A percentile compares a stretch with the other conserved stretches of the same genome.
phyloP scores from a whole-genome alignment of 116 monocot species.

The Papilionanthe hybrid region DNA sequence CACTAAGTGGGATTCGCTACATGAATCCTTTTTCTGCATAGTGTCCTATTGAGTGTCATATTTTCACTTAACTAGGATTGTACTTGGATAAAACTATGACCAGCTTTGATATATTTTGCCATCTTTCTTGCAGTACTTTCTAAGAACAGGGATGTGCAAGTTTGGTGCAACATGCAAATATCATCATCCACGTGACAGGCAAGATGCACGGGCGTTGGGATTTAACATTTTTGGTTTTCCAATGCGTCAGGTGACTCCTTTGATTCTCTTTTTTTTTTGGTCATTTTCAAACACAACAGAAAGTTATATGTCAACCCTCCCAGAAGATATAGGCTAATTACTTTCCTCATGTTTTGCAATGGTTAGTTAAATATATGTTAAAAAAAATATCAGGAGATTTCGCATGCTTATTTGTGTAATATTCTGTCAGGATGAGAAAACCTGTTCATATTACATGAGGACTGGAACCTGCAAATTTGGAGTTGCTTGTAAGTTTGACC shows the following conservation, averaged over 20 bases:
- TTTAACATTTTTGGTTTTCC: conserved; percentile 68
- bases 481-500: conserved; percentile 79
- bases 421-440: conserved; percentile 66
- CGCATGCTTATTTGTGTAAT: conserved; percentile 39
- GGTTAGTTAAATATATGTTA: neutral
- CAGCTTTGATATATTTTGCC: neutral
- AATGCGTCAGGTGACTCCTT: conserved; percentile 54
- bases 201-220: conserved; percentile 23
- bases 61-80: neutral
- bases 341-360: neutral
- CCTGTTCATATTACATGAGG: conserved; percentile 85
- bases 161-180: conserved; percentile 84
- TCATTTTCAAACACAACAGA: neutral
- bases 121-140: conserved; percentile 61
- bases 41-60: too few relatives aligned
- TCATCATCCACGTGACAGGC: conserved; percentile 72
- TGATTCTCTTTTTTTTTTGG: neutral
- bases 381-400: conserved; percentile 27
- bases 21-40: too few relatives aligned
- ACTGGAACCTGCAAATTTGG: conserved; percentile 84
- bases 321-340: neutral
- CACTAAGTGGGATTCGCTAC: too few relatives aligned
- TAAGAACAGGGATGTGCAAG: conserved; percentile 81
- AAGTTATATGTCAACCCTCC: conserved; percentile 4
- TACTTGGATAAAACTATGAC: neutral